A percentile compares a stretch with the other conserved stretches of the same genome.
Evolutionary conservation across 495 filamentous ascomycete genomes (phyloP).

Genomic region (Tirmania nivea): DNA sequence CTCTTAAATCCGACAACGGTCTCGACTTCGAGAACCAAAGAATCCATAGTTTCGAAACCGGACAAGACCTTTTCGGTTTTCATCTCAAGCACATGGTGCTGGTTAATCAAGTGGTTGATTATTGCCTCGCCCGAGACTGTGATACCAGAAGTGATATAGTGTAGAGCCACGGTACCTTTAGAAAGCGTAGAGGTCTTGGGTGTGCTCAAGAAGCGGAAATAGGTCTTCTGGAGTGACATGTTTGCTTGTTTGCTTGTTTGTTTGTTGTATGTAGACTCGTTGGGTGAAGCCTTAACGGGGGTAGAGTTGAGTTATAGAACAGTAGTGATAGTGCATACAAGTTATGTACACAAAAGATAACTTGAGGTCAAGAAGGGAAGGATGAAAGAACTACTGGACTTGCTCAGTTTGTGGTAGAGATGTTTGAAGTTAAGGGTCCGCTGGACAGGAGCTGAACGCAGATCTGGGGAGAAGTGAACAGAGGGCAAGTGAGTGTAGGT

Average conservation of each 20-base stretch:
- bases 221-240: constrained; percentile 47
- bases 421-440: too few relatives aligned
- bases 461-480: too few relatives aligned
- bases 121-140: constrained; percentile 49
- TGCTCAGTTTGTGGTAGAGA: too few relatives aligned
- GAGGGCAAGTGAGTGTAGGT: too few relatives aligned
- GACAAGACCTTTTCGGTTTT: constrained; percentile 53
- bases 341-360: background rate
- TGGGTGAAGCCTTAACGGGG: too few relatives aligned
- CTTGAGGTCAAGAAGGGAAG: background rate
- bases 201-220: constrained; percentile 55
- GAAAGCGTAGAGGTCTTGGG: constrained; percentile 44
- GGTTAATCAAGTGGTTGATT: constrained; percentile 48
- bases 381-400: too few relatives aligned
- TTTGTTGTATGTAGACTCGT: background rate
- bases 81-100: constrained; percentile 50
- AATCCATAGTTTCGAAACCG: constrained; percentile 45
- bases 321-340: background rate
- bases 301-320: too few relatives aligned
- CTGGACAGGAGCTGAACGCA: too few relatives aligned
- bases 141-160: constrained; percentile 83
- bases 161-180: constrained; percentile 42
- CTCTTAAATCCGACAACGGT: constrained; percentile 61
- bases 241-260: constrained; percentile 7
- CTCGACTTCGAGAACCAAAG: constrained; percentile 55